Conservation (phyloP, 805 yeast genomes). For the Diddensiella transvaalensis region DNA sequence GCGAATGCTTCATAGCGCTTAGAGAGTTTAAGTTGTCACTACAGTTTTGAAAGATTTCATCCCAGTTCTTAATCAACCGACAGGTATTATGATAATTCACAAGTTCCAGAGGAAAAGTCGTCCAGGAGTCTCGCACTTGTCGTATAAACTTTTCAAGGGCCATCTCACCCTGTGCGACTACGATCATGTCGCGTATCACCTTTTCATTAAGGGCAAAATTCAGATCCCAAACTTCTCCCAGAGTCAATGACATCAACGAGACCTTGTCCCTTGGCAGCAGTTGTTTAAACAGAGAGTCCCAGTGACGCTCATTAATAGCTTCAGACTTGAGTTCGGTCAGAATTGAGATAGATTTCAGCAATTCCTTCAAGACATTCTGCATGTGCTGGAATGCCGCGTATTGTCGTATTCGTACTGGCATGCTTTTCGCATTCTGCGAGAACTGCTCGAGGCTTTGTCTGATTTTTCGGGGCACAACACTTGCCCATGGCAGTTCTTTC, state of each 20-base stretch:
- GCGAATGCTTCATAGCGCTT: conserved; percentile 66
- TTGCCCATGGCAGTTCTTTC: conserved; percentile 46
- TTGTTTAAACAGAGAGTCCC: conserved; percentile 48
- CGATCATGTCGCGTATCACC: conserved; percentile 46
- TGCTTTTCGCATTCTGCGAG: conserved; percentile 41
- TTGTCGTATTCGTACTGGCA: conserved; percentile 59
- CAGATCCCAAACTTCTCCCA: conserved; percentile 63
- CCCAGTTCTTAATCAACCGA: conserved; percentile 67
- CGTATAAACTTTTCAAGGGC: conserved; percentile 55
- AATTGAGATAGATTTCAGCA: conserved; percentile 38
- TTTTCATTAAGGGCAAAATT: conserved; percentile 45
- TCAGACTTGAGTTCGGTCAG: conserved; percentile 51
- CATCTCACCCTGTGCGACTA: conserved; percentile 70
- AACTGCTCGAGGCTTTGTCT: conserved; percentile 51
- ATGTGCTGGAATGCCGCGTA: conserved; percentile 65
- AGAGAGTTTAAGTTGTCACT: conserved; percentile 60
- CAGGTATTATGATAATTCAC: conserved; percentile 51
- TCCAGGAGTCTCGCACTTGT: conserved; percentile 57
- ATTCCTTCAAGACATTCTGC: conserved; percentile 42
- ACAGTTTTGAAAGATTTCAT: conserved; percentile 51
- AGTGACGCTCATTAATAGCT: conserved; percentile 61
- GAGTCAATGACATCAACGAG: conserved; percentile 32
- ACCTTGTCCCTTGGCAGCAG: conserved; percentile 17
- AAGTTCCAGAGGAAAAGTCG: conserved; percentile 45
- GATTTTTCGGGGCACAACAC: conserved; percentile 43